Percentiles rank a stretch among this genome's conserved stretches.
phyloP scores from a whole-genome alignment of 1,139 yeast species.

The Geotrichum siamense region DNA sequence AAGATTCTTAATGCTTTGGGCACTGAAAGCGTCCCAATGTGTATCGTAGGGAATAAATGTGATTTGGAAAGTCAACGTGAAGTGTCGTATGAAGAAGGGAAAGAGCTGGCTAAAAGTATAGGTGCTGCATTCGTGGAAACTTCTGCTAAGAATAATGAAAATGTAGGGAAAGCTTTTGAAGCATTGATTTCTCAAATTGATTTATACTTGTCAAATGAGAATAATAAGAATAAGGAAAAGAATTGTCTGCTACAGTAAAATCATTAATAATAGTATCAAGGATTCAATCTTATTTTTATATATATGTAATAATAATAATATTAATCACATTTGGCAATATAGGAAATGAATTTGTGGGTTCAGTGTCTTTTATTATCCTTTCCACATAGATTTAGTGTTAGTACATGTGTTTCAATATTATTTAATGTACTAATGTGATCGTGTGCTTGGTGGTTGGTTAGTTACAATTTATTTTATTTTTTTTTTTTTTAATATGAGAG shows the following conservation, averaged over 20 bases:
- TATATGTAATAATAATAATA: no score
- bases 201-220: constrained; percentile 44
- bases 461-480: no score
- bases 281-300: no score
- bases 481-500: no score
- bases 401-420: no score
- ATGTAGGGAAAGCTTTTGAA: constrained; percentile 61
- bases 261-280: no score
- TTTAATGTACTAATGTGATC: no score
- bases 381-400: no score
- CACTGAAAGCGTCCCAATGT: constrained; percentile 65
- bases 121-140: constrained; percentile 70
- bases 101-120: constrained; percentile 53
- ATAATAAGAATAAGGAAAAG: constrained; percentile 29
- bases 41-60: constrained; percentile 76
- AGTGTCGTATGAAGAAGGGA: constrained; percentile 60
- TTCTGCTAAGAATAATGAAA: constrained; percentile 67
- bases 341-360: no score
- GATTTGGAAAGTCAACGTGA: constrained; percentile 59
- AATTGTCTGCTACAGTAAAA: constrained; percentile 30
- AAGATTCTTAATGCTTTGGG: constrained; percentile 76
- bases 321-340: no score
- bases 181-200: constrained; percentile 67
- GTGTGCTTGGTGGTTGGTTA: no score
- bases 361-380: no score